phyloP scores from a whole-genome alignment of 1,139 yeast genomes.

The Blastobotrys ciferrii region DNA sequence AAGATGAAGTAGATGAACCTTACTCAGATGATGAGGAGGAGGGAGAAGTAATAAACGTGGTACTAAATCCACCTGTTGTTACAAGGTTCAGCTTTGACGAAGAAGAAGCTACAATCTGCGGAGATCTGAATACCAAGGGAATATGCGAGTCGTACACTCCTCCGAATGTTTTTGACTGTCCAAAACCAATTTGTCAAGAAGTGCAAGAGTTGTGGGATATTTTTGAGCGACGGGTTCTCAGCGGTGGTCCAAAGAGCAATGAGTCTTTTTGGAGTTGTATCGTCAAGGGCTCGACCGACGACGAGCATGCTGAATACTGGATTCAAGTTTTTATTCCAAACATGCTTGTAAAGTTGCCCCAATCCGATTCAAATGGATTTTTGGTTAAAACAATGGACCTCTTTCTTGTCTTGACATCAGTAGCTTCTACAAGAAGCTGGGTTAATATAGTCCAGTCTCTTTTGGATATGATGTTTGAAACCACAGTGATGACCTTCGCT shows the following conservation, averaged over 20 bases:
- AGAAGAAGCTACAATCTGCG: not conserved
- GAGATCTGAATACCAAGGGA: not conserved
- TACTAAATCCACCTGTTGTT: not conserved
- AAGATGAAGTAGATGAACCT: too few relatives aligned
- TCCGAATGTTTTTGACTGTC: not conserved
- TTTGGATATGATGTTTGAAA: not conserved
- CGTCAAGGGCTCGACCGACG: not conserved
- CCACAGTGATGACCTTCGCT: not conserved
- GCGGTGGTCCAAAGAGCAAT: not conserved
- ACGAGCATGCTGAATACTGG: not conserved
- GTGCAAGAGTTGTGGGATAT: not conserved
- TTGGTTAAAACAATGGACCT: not conserved
- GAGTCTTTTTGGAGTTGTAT: not conserved
- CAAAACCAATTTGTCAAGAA: not conserved
- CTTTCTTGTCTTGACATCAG: not conserved
- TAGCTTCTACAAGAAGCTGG: not conserved
- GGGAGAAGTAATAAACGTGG: not conserved
- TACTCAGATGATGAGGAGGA: not conserved
- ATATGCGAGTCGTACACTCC: not conserved
- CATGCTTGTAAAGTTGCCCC: not conserved
- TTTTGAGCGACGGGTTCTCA: not conserved
- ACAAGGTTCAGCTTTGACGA: not conserved
- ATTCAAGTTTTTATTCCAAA: not conserved
- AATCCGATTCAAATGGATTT: not conserved
- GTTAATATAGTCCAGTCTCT: not conserved